Evolutionary conservation across 2,329 filamentous ascomycete genomes (phyloP), one percentile per base, ranked within the genome.

Genomic region (Sporothrix phasma): DNA sequence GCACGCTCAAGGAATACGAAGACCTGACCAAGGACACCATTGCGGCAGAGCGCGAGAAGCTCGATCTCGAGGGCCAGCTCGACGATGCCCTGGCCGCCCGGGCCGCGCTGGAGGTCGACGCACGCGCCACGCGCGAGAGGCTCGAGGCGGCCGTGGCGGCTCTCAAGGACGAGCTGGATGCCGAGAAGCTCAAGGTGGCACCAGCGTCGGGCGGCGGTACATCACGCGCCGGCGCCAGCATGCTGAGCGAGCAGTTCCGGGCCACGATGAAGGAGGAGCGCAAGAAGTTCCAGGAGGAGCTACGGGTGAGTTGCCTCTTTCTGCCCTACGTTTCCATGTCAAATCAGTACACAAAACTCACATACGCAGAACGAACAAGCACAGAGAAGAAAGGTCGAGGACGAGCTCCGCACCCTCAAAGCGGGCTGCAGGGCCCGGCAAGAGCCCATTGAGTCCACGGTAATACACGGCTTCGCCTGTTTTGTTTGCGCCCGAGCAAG

Each of bases 161-260:
- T 69, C 74, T 82, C 54, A 76, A 81, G 67, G 81, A 83, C 66
- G 76, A 81, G 68, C 75, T 83, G n/a, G 81, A 83, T 62, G 73
- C 72, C 39, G 79, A 81, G 72, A 74, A 76, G 63, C 75, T 83
- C 67, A 80, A 76, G 74, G 77, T 69, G 17, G 67, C 73, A 17
- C 66, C 70, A 13, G 68, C 74, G n/a, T 66, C 70, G 5, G 62
- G 74, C 71, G 74, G 72, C 17, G 73, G 72, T 17, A 70, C 72
- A 2, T 68, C 72, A 3, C 74, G 78, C 5, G 75, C 75, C 0
- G 81, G 81, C 2, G 80, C 81, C 15, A 76, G 76, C 8, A 77
- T 82, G 76, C 74, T 83, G 67, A 83, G 81, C 70, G 81, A 83
- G 73, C 81, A 83, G 72, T 83, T 83, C 74, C 73, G 81, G 56